phyloP scores from a whole-genome alignment of 2,329 filamentous ascomycete genomes.

The Magnaporthiopsis incrustans region DNA sequence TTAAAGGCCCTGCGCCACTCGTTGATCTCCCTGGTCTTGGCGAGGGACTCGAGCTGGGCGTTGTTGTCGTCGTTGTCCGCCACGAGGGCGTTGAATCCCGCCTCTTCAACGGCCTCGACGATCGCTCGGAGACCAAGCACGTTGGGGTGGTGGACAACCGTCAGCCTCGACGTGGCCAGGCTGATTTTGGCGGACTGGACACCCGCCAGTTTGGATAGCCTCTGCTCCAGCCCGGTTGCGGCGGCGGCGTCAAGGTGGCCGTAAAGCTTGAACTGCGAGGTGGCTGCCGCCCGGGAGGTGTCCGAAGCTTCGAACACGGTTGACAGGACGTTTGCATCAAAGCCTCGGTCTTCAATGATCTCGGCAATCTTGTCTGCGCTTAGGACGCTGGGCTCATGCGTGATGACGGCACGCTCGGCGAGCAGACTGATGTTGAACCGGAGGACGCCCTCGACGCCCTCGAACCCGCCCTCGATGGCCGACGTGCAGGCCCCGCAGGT shows the following conservation, averaged over 20 bases:
- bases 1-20: slow-evolving; percentile 83
- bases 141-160: slow-evolving; percentile 63
- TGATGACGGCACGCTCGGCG: slow-evolving; percentile 82
- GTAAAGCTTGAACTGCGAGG: slow-evolving; percentile 75
- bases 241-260: slow-evolving; percentile 64
- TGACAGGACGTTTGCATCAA: slow-evolving; percentile 76
- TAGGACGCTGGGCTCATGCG: slow-evolving; percentile 69
- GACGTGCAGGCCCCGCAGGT: slow-evolving; percentile 96
- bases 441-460: slow-evolving; percentile 64
- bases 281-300: slow-evolving; percentile 46
- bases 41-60: slow-evolving; percentile 87
- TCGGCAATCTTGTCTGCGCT: slow-evolving; percentile 67
- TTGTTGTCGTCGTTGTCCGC: slow-evolving; percentile 93
- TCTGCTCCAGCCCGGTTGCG: slow-evolving; percentile 64
- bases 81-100: slow-evolving; percentile 81
- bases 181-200: slow-evolving; percentile 67
- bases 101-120: slow-evolving; percentile 73
- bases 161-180: slow-evolving; percentile 64
- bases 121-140: slow-evolving; percentile 72
- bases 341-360: slow-evolving; percentile 82
- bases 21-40: slow-evolving; percentile 92
- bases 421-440: slow-evolving; percentile 94
- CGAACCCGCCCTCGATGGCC: slow-evolving; percentile 77
- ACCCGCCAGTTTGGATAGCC: slow-evolving; percentile 57
- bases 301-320: slow-evolving; percentile 55